Evolutionary conservation across 2,329 filamentous ascomycete genomes (phyloP), one percentile per base, ranked within the genome.

Genomic region (Drechslerella dactyloides): DNA sequence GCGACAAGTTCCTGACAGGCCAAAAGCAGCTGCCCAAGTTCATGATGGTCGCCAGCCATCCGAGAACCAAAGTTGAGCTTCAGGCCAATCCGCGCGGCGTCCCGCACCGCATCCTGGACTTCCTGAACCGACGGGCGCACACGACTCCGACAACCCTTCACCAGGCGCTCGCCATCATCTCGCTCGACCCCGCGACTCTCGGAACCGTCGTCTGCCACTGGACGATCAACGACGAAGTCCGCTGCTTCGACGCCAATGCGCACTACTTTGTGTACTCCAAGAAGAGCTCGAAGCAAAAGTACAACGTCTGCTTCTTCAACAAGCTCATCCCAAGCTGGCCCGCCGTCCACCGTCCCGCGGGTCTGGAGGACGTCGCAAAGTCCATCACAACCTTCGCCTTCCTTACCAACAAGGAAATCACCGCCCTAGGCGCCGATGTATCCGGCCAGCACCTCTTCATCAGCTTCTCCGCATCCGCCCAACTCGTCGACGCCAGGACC

Each of bases 41-140:
- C 53, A 73, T 73, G 55, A 63, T 73, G 69, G 56, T 73, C 53
- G 56, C 69, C 2, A 64, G 58, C 23, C 66, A 70, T 51, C 66
- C 66, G 15, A 54, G 66, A 27, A 70, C 66, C 1, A 55, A 35
- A 1, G 48, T 64, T 15, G 46, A 70, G 24, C 23, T 70, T 4
- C 59, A 70, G 30, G 21, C 54, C 15, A 70, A 70, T 56, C 66
- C 66, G 17, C 66, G 66, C 24, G 66, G 66, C 1, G 66, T 70
- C 2, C 50, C 66, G 8, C 66, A 70, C 40, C 35, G 60, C 0
- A 48, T 70, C 8, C 40, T 48, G 33, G 66, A 70, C 35, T 70
- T 70, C 17, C n/a, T 70, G 24, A 64, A 51, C 23, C 50, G 59
- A 27, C 46, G 66, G 17, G 24, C 48, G 10, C 46, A 13, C 10